These are phyloP conservation scores for Globisporangium rhizosaccharum DNA, from an alignment of 352 stramenopile genomes.

Conservation along the genomic window DNA sequence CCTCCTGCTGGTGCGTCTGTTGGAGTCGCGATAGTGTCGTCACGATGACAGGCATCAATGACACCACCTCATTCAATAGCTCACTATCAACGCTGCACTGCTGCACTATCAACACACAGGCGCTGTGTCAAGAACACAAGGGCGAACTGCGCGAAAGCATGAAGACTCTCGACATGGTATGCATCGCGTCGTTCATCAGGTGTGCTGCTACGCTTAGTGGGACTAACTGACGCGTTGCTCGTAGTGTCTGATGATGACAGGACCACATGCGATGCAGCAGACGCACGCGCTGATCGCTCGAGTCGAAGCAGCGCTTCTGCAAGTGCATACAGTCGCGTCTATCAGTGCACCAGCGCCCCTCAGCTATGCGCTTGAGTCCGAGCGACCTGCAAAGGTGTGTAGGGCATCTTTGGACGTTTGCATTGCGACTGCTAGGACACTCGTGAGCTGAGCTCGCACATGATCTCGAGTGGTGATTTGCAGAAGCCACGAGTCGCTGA, in stretches of 20 bases:
- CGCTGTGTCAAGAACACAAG: constrained; percentile 23
- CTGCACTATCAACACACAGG: constrained; percentile 13
- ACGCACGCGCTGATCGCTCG: constrained; percentile 45
- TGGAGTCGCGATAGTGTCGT: background rate
- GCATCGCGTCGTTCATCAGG: constrained; percentile 1
- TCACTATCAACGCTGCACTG: background rate
- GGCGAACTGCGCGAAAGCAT: constrained; percentile 26
- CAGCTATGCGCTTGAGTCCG: background rate
- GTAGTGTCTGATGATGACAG: constrained; percentile 72
- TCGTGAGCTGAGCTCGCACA: background rate
- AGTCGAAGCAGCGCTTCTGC: constrained; percentile 24
- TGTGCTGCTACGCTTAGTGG: too few relatives aligned
- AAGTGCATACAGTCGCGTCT: background rate
- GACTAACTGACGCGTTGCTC: background rate
- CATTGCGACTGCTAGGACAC: background rate
- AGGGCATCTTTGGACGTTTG: background rate
- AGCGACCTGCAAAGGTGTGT: constrained; percentile 11
- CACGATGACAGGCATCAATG: background rate
- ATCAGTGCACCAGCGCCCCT: background rate
- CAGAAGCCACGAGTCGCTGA: constrained; percentile 2
- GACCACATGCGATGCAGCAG: constrained; percentile 31
- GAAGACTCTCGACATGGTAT: constrained; percentile 58
- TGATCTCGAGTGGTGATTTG: background rate
- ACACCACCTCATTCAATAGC: too few relatives aligned
- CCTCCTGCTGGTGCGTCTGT: constrained; percentile 34